Evolutionary conservation across 176 grass and related monocot species (phyloP).

Genomic region (Pontederia crassipes): DNA sequence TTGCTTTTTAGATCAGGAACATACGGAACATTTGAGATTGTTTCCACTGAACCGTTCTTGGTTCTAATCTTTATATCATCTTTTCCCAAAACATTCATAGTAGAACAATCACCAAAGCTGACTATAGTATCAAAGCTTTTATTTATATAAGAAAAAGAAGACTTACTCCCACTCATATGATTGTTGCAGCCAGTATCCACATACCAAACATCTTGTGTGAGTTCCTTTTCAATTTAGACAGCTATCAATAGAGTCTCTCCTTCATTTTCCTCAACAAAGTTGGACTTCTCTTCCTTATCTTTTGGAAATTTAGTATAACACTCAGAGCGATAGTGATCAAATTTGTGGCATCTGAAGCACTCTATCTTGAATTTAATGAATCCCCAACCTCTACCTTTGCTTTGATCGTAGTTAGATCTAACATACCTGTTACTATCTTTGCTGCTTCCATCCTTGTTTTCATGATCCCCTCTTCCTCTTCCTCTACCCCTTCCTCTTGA

Average conservation of each 20-base stretch:
- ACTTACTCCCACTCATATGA: background rate
- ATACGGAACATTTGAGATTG: background rate
- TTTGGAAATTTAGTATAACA: background rate
- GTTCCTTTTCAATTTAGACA: background rate
- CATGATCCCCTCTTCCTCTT: no score
- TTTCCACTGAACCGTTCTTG: background rate
- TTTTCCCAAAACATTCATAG: background rate
- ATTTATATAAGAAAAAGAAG: background rate
- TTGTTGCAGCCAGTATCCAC: background rate
- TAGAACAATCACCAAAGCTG: background rate
- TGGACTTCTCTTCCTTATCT: background rate
- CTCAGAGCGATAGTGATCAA: background rate
- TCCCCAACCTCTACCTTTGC: background rate
- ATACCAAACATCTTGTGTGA: background rate
- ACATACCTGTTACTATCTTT: background rate
- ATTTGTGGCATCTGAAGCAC: background rate
- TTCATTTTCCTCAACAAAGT: background rate
- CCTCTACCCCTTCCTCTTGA: no score
- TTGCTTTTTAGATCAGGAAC: constrained; percentile 3
- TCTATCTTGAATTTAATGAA: no score
- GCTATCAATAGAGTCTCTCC: background rate
- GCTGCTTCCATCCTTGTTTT: no score
- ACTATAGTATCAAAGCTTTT: background rate
- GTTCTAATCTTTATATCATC: background rate
- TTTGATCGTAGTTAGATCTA: background rate